Percentiles rank a stretch among this genome's conserved stretches.
Conservation (phyloP, 108 stramenopile genomes). For the Fragilariopsis cylindrus region DNA sequence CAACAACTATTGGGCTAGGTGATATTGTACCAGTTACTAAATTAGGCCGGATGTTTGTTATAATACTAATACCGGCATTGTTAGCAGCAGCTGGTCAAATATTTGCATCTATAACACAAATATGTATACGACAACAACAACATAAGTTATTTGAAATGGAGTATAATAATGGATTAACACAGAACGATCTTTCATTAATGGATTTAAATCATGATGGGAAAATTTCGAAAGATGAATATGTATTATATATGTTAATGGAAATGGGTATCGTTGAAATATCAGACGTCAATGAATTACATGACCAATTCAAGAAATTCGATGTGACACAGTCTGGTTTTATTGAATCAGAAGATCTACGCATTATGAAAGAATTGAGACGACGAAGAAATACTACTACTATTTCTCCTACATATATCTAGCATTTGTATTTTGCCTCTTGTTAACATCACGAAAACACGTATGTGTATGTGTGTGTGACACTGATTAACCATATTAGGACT, state of each 20-base stretch:
- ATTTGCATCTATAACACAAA: constrained; percentile 36
- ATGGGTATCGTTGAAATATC: constrained; percentile 59
- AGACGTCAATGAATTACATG: constrained; percentile 49
- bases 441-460: no score
- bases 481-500: no score
- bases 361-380: constrained; percentile 39
- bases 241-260: constrained; percentile 65
- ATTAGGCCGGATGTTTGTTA: constrained; percentile 29
- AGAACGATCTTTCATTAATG: constrained; percentile 44
- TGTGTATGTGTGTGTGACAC: no score
- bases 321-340: constrained; percentile 42
- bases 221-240: constrained; percentile 54
- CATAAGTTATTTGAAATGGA: constrained; percentile 8
- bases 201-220: constrained; percentile 51
- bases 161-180: constrained; percentile 38
- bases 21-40: constrained; percentile 47
- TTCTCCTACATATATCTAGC: no score
- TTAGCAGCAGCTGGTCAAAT: constrained; percentile 55
- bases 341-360: constrained; percentile 53
- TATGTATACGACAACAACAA: constrained; percentile 34
- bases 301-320: constrained; percentile 60
- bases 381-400: constrained; percentile 5
- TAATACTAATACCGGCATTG: constrained; percentile 52
- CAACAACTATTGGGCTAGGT: constrained; percentile 55
- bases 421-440: no score